These are phyloP conservation scores for Suillus subluteus DNA, from an alignment of 768 basidiomycete species.

Conservation along the genomic window DNA sequence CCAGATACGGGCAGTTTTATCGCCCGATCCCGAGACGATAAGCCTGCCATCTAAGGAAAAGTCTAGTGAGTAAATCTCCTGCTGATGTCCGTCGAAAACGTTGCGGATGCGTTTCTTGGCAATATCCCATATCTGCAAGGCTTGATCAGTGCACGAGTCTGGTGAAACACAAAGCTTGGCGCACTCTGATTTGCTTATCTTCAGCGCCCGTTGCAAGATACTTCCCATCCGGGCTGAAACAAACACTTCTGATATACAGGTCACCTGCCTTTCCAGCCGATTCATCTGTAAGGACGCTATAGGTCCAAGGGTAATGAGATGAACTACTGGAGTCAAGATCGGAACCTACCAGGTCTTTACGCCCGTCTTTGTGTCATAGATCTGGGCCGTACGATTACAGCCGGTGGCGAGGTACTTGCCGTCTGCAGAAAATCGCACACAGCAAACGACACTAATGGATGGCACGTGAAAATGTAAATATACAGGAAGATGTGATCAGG, in stretches of 20 bases:
- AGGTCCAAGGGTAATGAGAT: constrained; percentile 17
- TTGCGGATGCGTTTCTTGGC: constrained; percentile 31
- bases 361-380: constrained; percentile 91
- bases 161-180: constrained; percentile 11
- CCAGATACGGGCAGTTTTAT: constrained; percentile 41
- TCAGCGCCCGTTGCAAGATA: constrained; percentile 39
- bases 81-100: constrained; percentile 35
- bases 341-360: constrained; percentile 74
- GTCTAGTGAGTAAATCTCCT: constrained; percentile 40
- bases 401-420: constrained; percentile 37
- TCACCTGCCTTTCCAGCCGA: constrained; percentile 73
- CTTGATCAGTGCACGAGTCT: constrained; percentile 7
- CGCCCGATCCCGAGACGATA: constrained; percentile 41
- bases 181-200: constrained; percentile 37
- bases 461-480: constrained; percentile 11
- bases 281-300: constrained; percentile 79
- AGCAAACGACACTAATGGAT: constrained; percentile 33
- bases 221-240: constrained; percentile 34
- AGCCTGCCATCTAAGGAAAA: constrained; percentile 38
- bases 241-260: constrained; percentile 66
- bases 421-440: constrained; percentile 36
- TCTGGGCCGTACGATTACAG: constrained; percentile 94
- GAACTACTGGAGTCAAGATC: constrained; percentile 3
- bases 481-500: constrained; percentile 3
- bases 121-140: constrained; percentile 30